phyloP scores from a whole-genome alignment of 495 filamentous ascomycete genomes.

The Trichoderma parareesei region DNA sequence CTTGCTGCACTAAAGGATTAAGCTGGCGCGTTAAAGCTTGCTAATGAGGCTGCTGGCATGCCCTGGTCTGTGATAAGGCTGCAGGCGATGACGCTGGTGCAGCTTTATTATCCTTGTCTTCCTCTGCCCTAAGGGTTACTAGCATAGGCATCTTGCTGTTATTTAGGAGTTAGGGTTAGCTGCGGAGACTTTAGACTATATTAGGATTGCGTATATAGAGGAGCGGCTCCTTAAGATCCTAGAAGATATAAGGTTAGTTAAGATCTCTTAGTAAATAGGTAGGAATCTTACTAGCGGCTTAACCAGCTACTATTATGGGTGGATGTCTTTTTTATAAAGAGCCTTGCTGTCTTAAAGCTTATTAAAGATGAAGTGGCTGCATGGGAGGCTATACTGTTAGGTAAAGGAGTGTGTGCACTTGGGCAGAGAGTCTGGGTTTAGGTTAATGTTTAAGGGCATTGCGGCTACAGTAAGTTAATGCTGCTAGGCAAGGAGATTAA shows the following conservation, averaged over 20 bases:
- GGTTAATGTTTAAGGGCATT: neutral
- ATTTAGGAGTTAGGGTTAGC: neutral
- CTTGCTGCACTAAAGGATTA: no score
- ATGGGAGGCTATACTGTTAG: neutral
- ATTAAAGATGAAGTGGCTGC: neutral
- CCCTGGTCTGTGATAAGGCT: no score
- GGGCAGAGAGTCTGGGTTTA: neutral
- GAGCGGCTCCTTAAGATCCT: neutral
- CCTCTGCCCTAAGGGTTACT: neutral
- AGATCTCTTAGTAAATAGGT: neutral
- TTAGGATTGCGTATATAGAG: neutral
- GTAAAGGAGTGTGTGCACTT: neutral
- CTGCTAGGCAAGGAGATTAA: neutral
- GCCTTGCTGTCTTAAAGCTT: neutral
- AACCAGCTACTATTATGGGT: neutral
- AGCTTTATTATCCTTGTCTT: no score
- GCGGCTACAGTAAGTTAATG: neutral
- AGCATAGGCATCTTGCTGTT: neutral
- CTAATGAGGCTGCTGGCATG: neutral
- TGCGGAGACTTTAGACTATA: neutral
- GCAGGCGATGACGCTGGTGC: no score
- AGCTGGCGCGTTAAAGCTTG: no score
- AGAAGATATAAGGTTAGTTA: neutral
- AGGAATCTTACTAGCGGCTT: neutral
- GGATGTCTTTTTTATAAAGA: neutral